Evolutionary conservation across 108 stramenopile species (phyloP).

Genomic region (Cyclotella choctawhatcheeana): DNA sequence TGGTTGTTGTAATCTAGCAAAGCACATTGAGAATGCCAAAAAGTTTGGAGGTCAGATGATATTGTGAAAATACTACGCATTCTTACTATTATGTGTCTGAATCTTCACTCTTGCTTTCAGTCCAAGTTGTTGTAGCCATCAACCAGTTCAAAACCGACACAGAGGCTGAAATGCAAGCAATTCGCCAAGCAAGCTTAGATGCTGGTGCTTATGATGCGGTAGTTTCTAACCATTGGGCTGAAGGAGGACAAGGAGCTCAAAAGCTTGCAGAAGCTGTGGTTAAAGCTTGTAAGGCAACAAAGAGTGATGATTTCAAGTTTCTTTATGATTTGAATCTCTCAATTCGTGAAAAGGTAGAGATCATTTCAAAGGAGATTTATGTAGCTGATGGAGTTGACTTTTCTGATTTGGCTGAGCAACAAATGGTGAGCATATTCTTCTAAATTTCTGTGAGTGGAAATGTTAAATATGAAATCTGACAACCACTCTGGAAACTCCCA

Average conservation of each 20-base stretch:
- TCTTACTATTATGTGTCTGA: not conserved
- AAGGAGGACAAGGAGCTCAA: constrained; percentile 95
- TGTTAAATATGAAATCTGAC: not conserved
- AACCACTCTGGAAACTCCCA: not conserved
- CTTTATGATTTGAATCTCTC: constrained; percentile 85
- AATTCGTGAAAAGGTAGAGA: constrained; percentile 92
- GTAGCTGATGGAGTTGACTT: constrained; percentile 96
- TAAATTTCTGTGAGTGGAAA: too few species aligned
- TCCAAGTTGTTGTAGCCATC: constrained; percentile 94
- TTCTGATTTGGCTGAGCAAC: constrained; percentile 86
- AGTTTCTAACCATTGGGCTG: constrained; percentile 94
- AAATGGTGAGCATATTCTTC: constrained; percentile 66
- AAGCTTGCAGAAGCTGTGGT: constrained; percentile 92
- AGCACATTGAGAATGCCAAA: constrained; percentile 93
- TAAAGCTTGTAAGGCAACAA: constrained; percentile 74
- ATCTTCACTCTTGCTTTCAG: too few species aligned
- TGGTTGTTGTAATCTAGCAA: constrained; percentile 90
- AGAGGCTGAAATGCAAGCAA: constrained; percentile 89
- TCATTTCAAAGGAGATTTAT: constrained; percentile 94
- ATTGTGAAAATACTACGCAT: not conserved
- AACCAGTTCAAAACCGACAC: constrained; percentile 96
- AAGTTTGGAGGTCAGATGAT: constrained; percentile 76
- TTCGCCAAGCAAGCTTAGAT: constrained; percentile 80
- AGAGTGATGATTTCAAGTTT: constrained; percentile 83
- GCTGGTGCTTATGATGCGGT: constrained; percentile 96